Base-by-base conservation (phyloP, 352 stramenopile species). In the Phytophthora fragariaefolia region DNA sequence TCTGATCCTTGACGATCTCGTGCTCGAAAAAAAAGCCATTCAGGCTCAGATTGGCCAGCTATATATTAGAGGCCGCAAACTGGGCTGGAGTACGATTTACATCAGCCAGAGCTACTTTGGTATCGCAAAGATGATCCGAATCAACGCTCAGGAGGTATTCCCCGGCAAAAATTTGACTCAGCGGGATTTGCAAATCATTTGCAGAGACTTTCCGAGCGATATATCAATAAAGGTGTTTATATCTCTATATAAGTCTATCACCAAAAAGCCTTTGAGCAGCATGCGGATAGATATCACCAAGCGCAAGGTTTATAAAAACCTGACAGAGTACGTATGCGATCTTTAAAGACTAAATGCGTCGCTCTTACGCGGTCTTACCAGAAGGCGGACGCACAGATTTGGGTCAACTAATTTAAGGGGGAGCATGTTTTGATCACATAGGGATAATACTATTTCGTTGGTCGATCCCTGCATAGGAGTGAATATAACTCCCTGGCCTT, bases 261-360 rank as follows among this genome's bases (percentile, higher is more conserved):
- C 45, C 6, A 23, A 1, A 2, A 52, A 73, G 34, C 48, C 26
- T 38, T 30, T 71, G 40, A 48, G 12, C 48, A 66, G 51, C 1
- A 63, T 73, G 57, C 58, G 59, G 36, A 68, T 67, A 23, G 52
- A 73, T 54, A 73, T 73, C 42, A 55, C 45, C 8, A 23, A 73
- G 27, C 5, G 64, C 4, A 67, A 60, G 47, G 60, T 68, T 12
- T 63, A 59, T 20, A 42, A 52, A 1, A 73, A 67, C 43, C n/a
- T 68, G 2, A 68, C 40, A 3, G 52, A 73, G 20, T 68, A 46
- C 42, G 57, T 73, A 4, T 62, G 55, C 43, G 58, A 63, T 59
- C 36, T 68, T 27, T 63, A 60, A 50, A 36, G 12, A 36, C 6
- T 12, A 12, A 12, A 6, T 36, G 30, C 12, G 6, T 36, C 12